Conservation (phyloP, 2,329 filamentous ascomycete species). For the Diplodia corticola region DNA sequence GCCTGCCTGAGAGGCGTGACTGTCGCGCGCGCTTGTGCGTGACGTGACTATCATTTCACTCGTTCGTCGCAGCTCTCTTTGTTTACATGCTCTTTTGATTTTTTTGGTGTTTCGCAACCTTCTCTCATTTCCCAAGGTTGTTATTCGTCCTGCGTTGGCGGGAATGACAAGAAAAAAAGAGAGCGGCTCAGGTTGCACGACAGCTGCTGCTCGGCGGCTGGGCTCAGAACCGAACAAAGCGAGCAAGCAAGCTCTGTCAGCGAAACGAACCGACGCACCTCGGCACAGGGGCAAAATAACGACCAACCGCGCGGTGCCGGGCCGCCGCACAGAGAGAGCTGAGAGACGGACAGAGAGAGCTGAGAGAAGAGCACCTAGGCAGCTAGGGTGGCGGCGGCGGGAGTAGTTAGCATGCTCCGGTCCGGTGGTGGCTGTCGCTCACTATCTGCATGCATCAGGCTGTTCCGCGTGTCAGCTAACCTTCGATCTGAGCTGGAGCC, state of each 20-base stretch:
- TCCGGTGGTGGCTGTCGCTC: slow-evolving; percentile 16
- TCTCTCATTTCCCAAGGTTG: neutral
- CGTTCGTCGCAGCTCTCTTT: too few species aligned
- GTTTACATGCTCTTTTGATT: too few species aligned
- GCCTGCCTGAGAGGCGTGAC: neutral
- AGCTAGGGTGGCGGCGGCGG: neutral
- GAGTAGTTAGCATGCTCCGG: neutral
- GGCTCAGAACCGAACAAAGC: neutral
- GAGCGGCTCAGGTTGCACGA: neutral
- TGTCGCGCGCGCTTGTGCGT: neutral
- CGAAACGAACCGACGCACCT: neutral
- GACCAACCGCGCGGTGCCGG: neutral
- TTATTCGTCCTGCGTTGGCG: neutral
- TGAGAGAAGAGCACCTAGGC: too few species aligned
- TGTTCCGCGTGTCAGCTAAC: slow-evolving; percentile 12
- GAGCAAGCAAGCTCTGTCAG: neutral
- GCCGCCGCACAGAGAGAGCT: too few species aligned
- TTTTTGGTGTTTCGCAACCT: neutral
- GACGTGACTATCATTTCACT: neutral
- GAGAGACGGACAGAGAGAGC: neutral
- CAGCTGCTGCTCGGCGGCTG: neutral
- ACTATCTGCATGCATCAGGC: slow-evolving; percentile 7
- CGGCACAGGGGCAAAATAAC: neutral
- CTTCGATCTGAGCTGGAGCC: neutral
- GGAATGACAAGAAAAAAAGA: neutral